Evolutionary conservation across 768 basidiomycete genomes (phyloP).

Genomic region (Austroboletus eburneus): DNA sequence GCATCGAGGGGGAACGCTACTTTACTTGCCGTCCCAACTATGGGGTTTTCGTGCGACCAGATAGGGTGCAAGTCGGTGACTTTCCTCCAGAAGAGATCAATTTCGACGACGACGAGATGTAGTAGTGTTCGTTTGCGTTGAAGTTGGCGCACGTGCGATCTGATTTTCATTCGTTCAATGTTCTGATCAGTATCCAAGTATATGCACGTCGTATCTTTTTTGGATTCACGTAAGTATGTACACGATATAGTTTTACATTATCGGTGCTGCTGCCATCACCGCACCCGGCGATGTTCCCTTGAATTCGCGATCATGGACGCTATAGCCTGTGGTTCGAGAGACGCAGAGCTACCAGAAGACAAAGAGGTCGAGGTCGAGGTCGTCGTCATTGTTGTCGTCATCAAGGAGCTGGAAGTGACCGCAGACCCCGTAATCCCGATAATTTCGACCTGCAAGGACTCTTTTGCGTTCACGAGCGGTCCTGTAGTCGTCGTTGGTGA

Average conservation of each 20-base stretch:
- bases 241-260: not conserved
- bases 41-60: conserved; percentile 84
- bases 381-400: not conserved
- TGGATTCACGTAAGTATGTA: too few relatives aligned
- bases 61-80: conserved; percentile 78
- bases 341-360: not conserved
- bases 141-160: not conserved
- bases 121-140: conserved; percentile 7
- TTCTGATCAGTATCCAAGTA: too few relatives aligned
- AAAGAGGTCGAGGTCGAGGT: not conserved
- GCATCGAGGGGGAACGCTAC: conserved; percentile 82
- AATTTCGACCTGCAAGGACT: conserved; percentile 22
- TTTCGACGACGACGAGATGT: conserved; percentile 77
- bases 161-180: too few relatives aligned
- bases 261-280: not conserved
- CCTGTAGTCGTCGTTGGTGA: not conserved
- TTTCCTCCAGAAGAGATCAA: conserved; percentile 81
- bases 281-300: not conserved
- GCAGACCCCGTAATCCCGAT: conserved; percentile 11
- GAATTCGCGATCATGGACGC: conserved; percentile 19
- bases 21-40: conserved; percentile 74
- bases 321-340: conserved; percentile 11
- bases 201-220: too few relatives aligned
- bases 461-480: not conserved
- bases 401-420: not conserved